A percentile compares a stretch with the other conserved stretches of the same genome.
These are phyloP conservation scores for Schwanniomyces sp. DNA, from an alignment of 805 yeast species.

Conservation along the genomic window DNA sequence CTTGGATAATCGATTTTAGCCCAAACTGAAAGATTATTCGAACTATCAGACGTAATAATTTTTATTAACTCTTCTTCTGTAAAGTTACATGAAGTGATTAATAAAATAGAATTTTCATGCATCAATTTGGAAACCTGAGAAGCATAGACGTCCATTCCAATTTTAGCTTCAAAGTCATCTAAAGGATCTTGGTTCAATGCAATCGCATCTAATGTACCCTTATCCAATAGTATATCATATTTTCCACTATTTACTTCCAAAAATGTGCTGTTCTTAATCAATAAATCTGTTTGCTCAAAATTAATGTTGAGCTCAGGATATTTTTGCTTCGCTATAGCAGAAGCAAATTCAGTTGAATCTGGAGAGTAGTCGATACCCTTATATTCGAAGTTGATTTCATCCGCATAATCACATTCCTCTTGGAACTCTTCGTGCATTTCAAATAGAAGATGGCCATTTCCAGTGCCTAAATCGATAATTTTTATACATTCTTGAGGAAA, in stretches of 20 bases:
- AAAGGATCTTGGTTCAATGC: conserved; percentile 67
- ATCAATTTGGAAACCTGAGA: conserved; percentile 56
- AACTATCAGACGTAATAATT: conserved; percentile 47
- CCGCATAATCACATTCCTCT: conserved; percentile 46
- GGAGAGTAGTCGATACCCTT: conserved; percentile 85
- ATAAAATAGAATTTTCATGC: conserved; percentile 53
- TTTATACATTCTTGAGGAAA: conserved; percentile 24
- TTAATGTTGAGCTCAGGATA: conserved; percentile 38
- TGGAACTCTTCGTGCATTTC: conserved; percentile 65
- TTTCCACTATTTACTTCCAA: conserved; percentile 31
- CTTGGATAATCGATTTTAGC: conserved; percentile 72
- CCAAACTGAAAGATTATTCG: conserved; percentile 55
- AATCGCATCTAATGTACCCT: conserved; percentile 96
- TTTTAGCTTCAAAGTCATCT: conserved; percentile 43
- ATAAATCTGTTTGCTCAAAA: conserved; percentile 72
- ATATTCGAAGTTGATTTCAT: conserved; percentile 14
- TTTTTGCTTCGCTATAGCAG: conserved; percentile 47
- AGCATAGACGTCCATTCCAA: conserved; percentile 62
- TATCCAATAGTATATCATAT: conserved; percentile 82
- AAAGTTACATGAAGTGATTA: conserved; percentile 92
- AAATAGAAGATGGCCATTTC: conserved; percentile 89
- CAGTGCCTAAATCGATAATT: conserved; percentile 88
- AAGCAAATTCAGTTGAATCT: conserved; percentile 76
- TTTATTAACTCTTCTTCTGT: conserved; percentile 72
- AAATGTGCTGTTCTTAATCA: conserved; percentile 39